These are phyloP conservation scores for Grifola frondosa DNA, from an alignment of 1,284 basidiomycete species.

Conservation along the genomic window DNA sequence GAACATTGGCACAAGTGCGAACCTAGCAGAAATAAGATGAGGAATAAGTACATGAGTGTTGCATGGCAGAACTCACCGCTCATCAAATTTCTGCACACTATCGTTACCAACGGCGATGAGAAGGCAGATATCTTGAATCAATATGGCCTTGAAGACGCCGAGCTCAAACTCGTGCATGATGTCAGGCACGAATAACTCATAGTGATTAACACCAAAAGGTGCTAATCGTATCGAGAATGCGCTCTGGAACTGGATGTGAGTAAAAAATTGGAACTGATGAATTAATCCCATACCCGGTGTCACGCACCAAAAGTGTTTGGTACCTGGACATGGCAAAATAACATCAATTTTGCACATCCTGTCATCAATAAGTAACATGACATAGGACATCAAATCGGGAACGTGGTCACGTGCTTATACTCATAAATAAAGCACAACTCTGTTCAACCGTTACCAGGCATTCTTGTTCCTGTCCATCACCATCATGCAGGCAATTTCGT, in stretches of 20 bases:
- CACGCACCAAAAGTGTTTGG: no score
- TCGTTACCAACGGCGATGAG: conserved; percentile 9
- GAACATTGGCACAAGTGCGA: conserved; percentile 26
- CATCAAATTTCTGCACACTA: conserved; percentile 15
- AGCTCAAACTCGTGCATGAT: conserved; percentile 31
- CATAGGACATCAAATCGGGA: no score
- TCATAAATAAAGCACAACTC: no score
- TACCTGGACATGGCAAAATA: no score
- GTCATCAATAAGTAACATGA: no score
- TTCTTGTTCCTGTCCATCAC: no score
- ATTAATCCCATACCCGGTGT: no score
- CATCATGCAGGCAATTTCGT: no score
- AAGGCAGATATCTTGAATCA: conserved; percentile 26
- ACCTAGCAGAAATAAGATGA: conserved; percentile 13
- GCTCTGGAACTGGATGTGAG: conserved; percentile 9
- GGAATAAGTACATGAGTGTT: background rate
- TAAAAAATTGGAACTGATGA: no score
- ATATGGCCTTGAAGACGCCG: conserved; percentile 27
- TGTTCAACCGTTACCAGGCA: no score
- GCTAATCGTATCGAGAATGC: conserved; percentile 35
- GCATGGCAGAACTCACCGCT: conserved; percentile 13
- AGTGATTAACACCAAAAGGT: conserved; percentile 24
- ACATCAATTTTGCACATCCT: no score
- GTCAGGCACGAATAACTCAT: conserved; percentile 22
- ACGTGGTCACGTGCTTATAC: no score